Base-by-base conservation (phyloP, 2,329 filamentous ascomycete species). In the Fusarium gaditjirri region DNA sequence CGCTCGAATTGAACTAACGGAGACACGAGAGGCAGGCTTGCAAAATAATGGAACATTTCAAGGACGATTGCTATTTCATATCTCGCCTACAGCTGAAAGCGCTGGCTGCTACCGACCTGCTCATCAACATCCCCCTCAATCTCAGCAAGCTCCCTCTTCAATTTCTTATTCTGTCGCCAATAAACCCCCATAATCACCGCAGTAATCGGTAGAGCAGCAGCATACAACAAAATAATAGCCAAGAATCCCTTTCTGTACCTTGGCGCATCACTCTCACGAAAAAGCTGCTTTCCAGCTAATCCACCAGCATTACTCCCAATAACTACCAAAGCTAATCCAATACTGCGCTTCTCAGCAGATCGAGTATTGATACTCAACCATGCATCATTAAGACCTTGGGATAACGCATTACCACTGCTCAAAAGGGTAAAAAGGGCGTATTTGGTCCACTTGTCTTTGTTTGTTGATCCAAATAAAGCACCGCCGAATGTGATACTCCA, bases 271-370 rank as follows among this genome's bases (percentile, higher is more conserved):
- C 61, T 62, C 3, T 71, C 54, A 0, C 71, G 59, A 42, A 78
- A 78, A 0, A 78, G 61, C 36, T 77, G 76, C 46, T 72, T 68
- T 13, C 76, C 77, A 1, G 74, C 74, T 7, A 78, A 13, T 0
- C 63, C 71, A 13, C 76, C 71, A 4, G 75, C 44, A n/a, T 78
- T 78, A 17, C 70, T 76, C 2, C 75, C 70, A 23, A 77, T 78
- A 2, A 78, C 76, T 5, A 70, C 70, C 53, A 77, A 21, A 0
- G 74, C 77, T 8, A 76, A 46, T 5, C 75, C 76, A 6, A 78
- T 59, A 8, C 73, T 75, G 3, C 72, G 68, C 16, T 62, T 69
- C 29, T 60, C 63, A 1, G 73, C 47, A 0, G 66, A 66, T 11
- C 52, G 43, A 7, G 63, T 68, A 6, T 78, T 77, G 25, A 74